A percentile compares a stretch with the other conserved stretches of the same genome.
phyloP scores from a whole-genome alignment of 345 rosid species.

The Eucalyptus leucophloia region DNA sequence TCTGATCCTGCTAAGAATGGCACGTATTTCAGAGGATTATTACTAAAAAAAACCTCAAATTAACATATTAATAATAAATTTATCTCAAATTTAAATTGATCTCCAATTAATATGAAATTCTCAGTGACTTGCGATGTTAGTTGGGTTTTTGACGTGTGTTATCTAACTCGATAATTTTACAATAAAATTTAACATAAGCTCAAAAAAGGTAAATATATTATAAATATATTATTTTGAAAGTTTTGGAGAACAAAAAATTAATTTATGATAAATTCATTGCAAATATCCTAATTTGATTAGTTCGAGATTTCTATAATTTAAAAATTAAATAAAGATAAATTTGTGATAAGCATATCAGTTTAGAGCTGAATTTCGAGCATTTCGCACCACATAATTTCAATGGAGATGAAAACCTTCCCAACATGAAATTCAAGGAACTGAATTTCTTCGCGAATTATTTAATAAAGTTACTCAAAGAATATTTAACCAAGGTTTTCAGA shows the following conservation, averaged over 20 bases:
- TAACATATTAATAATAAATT: too few species aligned
- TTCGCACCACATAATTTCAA: accelerated
- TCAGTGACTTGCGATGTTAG: too few species aligned
- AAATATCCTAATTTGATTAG: accelerated
- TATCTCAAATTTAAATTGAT: accelerated
- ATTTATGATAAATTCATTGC: accelerated
- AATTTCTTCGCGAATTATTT: not conserved
- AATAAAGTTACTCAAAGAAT: not conserved
- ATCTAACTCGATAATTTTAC: accelerated
- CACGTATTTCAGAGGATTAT: not conserved
- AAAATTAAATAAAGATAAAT: too few species aligned
- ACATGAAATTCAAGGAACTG: not conserved
- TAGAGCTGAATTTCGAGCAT: accelerated
- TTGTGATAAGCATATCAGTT: accelerated
- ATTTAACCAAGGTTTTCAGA: not conserved
- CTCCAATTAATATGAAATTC: too few species aligned
- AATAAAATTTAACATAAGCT: too few species aligned
- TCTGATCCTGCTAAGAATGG: not conserved
- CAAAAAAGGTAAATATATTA: accelerated
- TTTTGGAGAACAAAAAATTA: accelerated
- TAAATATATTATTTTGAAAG: accelerated
- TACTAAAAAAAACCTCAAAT: not conserved
- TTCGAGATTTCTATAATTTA: accelerated
- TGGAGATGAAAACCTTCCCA: not conserved
- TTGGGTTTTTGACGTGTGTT: too few species aligned